Evolutionary conservation across 148 eudicot species (phyloP).

Genomic region (Agrostemma githago): DNA sequence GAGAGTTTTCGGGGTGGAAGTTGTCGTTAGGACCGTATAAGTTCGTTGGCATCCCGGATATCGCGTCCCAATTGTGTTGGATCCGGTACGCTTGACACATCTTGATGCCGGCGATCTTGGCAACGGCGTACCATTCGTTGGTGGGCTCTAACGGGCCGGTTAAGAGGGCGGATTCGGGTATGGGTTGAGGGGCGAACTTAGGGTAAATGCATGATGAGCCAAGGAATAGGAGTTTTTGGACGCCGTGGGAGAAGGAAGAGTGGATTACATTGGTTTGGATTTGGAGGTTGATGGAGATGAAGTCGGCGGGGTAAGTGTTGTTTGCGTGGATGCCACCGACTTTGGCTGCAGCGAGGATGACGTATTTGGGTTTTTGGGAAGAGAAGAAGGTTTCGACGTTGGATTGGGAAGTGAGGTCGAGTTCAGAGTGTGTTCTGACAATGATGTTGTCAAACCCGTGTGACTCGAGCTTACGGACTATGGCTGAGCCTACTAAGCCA

Average conservation of each 20-base stretch:
- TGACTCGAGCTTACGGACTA: slow-evolving; percentile 53
- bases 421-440: slow-evolving; percentile 71
- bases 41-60: slow-evolving; percentile 94
- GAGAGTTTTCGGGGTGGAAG: slow-evolving; percentile 92
- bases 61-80: slow-evolving; percentile 38
- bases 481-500: slow-evolving; percentile 91
- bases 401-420: slow-evolving; percentile 79
- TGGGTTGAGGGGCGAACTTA: slow-evolving; percentile 93
- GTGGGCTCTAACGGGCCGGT: slow-evolving; percentile 91
- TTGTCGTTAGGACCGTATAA: slow-evolving; percentile 94
- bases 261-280: slow-evolving; percentile 87
- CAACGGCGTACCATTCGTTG: slow-evolving; percentile 93
- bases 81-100: slow-evolving; percentile 64
- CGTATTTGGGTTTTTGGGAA: slow-evolving; percentile 60
- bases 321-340: slow-evolving; percentile 99
- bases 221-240: slow-evolving; percentile 62
- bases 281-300: slow-evolving; percentile 78
- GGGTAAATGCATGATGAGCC: slow-evolving; percentile 98
- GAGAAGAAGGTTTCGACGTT: slow-evolving; percentile 71
- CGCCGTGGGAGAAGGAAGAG: slow-evolving; percentile 55
- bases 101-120: slow-evolving; percentile 91
- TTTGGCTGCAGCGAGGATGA: slow-evolving; percentile 95
- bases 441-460: slow-evolving; percentile 63
- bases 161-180: slow-evolving; percentile 64
- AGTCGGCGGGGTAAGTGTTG: slow-evolving; percentile 91